Conservation (phyloP, 257 asterid genomes). For the Solanum medicagineum region DNA sequence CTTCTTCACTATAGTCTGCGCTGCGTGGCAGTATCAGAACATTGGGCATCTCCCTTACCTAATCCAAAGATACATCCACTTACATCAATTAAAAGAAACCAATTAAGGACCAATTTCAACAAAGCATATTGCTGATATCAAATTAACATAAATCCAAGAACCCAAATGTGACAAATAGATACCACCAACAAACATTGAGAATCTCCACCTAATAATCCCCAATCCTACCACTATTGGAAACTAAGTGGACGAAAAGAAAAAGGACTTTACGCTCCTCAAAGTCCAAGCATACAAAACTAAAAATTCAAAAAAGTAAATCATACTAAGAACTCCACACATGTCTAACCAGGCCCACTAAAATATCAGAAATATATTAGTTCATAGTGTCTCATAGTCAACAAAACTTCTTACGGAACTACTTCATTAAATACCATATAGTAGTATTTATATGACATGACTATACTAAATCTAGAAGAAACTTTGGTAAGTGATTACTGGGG, state of each 20-base stretch:
- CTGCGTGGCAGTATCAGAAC: constrained; percentile 97
- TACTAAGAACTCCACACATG: background rate
- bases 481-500: background rate
- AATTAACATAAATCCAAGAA: background rate
- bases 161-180: background rate
- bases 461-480: background rate
- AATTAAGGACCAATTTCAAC: background rate
- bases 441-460: background rate
- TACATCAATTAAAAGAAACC: background rate
- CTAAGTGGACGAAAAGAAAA: background rate
- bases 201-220: background rate
- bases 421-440: background rate
- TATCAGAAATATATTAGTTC: background rate
- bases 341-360: background rate
- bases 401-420: background rate
- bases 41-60: constrained; percentile 99
- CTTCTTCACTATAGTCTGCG: constrained; percentile 99
- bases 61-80: constrained; percentile 2
- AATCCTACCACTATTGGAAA: background rate
- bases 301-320: background rate
- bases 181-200: background rate
- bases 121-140: background rate
- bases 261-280: background rate
- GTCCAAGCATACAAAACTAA: background rate
- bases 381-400: background rate